Evolutionary conservation across 495 filamentous ascomycete species (phyloP).

Genomic region (Jackrogersella multiformis): DNA sequence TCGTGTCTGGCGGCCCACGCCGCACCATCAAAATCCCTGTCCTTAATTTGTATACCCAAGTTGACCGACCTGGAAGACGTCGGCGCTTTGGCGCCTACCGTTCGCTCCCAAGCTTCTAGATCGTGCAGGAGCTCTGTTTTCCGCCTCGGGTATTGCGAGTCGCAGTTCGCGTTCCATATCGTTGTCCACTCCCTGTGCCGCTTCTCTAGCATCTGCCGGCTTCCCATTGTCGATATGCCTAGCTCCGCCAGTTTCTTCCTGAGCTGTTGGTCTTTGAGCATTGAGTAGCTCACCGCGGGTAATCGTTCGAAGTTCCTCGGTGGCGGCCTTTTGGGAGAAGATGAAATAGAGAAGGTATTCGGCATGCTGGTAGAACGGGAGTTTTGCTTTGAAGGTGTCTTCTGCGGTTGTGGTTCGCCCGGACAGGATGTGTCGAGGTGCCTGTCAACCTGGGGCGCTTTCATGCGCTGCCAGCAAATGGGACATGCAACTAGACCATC

Average conservation of each 20-base stretch:
- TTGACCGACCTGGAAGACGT: conserved; percentile 42
- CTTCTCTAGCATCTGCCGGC: conserved; percentile 71
- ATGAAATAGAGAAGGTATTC: conserved; percentile 23
- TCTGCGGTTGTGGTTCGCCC: conserved; percentile 49
- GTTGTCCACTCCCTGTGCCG: conserved; percentile 95
- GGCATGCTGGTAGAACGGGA: conserved; percentile 43
- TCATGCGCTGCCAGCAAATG: conserved; percentile 80
- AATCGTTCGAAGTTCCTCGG: conserved; percentile 61
- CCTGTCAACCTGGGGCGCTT: conserved; percentile 71
- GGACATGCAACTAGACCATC: conserved; percentile 86
- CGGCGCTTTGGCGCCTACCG: conserved; percentile 65
- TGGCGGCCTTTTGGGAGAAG: conserved; percentile 22
- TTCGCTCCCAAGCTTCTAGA: conserved; percentile 84
- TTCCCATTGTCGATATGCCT: conserved; percentile 78
- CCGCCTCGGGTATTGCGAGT: conserved; percentile 74
- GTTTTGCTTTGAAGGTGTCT: conserved; percentile 21
- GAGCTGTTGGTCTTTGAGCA: conserved; percentile 78
- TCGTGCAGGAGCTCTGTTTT: conserved; percentile 78
- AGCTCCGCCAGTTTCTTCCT: conserved; percentile 83
- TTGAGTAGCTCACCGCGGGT: conserved; percentile 79
- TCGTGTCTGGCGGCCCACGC: conserved; percentile 80
- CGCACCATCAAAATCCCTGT: conserved; percentile 83
- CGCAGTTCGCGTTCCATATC: conserved; percentile 95
- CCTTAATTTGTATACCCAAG: conserved; percentile 62
- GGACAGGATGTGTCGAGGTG: conserved; percentile 77